Base-by-base conservation (phyloP, 805 yeast genomes). In the Candida nemodendra region DNA sequence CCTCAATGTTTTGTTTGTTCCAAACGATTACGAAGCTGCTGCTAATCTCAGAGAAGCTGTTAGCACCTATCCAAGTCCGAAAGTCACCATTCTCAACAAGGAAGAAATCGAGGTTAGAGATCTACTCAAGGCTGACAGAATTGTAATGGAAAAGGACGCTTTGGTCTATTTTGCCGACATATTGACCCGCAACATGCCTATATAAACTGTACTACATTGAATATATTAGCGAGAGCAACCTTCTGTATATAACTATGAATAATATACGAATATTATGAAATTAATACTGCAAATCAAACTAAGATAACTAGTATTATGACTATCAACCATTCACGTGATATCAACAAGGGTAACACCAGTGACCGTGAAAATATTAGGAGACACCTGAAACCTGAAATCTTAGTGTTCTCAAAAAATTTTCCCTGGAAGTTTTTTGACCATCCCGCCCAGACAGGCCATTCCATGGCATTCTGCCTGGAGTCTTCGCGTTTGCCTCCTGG, bases 21-120 rank as follows among this genome's bases (percentile, higher is more conserved):
- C 85, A 2, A 71, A 79, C 48, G 76, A 69, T 32, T 58, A 54
- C 26, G 44, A 50, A 16, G 39, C 42, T 28, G 43, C 72, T 68
- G 53, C 69, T 39, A 85, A 85, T 50, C 71, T 88, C 50, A 65
- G 81, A 44, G 61, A 70, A 31, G 75, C 88, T 14, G 75, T 86
- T 8, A 76, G 71, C 33, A 55, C 61, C 32, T 69, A 67, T 51
- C 74, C 76, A 44, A 51, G 57, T 33, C 61, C 64, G 21, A 77
- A 74, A 51, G 75, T 85, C 30, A 82, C 74, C 42, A 78, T 89
- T 23, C 64, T 84, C 44, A 76, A 79, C 46, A 81, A 83, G 58
- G 95, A 87, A 54, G 84, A 82, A 16, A 77, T 88, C 25, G 85
- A 83, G 57, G 91, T 90, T 14, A 79, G 90, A 63, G 95, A 89